Evolutionary conservation across 495 filamentous ascomycete species (phyloP), one percentile per base, ranked within the genome.

Genomic region (Aspergillus hancockii): DNA sequence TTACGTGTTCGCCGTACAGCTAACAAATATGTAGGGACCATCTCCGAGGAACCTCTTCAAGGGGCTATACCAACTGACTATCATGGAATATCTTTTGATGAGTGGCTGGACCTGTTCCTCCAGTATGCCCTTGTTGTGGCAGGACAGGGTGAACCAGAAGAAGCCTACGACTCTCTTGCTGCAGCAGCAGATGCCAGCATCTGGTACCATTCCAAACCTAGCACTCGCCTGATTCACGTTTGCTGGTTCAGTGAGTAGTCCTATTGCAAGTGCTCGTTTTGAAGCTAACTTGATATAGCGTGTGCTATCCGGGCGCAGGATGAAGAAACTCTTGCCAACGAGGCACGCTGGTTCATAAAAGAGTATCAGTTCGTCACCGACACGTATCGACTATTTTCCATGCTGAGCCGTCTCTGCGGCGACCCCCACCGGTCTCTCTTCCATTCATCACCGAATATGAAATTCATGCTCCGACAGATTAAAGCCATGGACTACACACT

Each of bases 31-130:
- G 12, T 52, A 68, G 69, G 63, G 8, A 65, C 53, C 16, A 52
- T 60, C 16, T 1, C 62, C 12, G 73, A 76, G 18, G 71, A 72
- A 36, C 62, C 64, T 30, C 47, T 70, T 4, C 66, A 68, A 32
- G 70, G 62, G 18, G 67, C 64, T 21, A 79, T 84, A 49, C 88
- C 84, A 34, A 77, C 77, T 45, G 81, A 85, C 14, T 96, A 94
- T 68, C 85, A 90, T 57, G 90, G 88, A 7, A 90, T 98, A 45
- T 65, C 83, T 0, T 96, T 97, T 64, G 78, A 85, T 50, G 78
- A 83, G 28, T 98, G 94, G 94, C 82, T 96, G 4, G 88, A 95
- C 56, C 82, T 96, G n/a, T 95, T 98, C 68, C 82, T 92, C 46
- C 85, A 92, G 64, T 95, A 94, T 67, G 88, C 91, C 12, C 79